Base-by-base conservation (phyloP, 2,329 filamentous ascomycete genomes). In the Malbranchea zuffiana region DNA sequence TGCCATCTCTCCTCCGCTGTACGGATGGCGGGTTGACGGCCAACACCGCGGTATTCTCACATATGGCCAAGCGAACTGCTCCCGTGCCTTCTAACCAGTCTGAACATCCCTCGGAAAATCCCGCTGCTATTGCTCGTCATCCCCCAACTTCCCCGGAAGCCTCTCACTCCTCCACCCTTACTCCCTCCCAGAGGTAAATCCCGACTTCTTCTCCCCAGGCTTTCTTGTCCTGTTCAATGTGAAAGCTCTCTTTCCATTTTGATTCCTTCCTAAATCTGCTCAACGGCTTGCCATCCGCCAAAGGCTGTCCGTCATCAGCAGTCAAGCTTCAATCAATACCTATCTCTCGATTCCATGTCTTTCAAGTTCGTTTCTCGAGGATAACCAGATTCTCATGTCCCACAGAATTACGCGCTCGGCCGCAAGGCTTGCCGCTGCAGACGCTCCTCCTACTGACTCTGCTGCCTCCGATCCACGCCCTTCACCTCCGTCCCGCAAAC, bases 361-460 rank as follows among this genome's bases (percentile, higher is more conserved):
- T n/a, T n/a, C n/a, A n/a, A n/a, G n/a, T 20, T 21, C 21, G 27
- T 25, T 18, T 34, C 17, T 39, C 15, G 37, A 36, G 29, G 33
- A 29, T 34, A 56, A 55, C 51, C 48, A 49, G 57, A 46, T 69
- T 80, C 83, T 88, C 78, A 95, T 94, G 86, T 84, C 83, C 76
- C 70, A 78, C 75, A 95, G 87, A 83, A 79, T 90, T 56, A 95
- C 88, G 72, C 85, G 88, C 71, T 90, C 87, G 56, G 81, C 87
- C 63, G 82, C 87, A 69, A 86, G 86, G 71, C 79, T 84, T 75
- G 83, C 83, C 68, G 81, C 83, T 65, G 71, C 70, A 56, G 56
- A 59, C 47, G 59, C 75, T 64, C 50, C 55, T 39, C 54, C 57
- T 49, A 54, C 62, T 47, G 53, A 65, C 48, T 56, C 63, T 46